Evolutionary conservation across 2,329 filamentous ascomycete species (phyloP), one percentile per base, ranked within the genome.

Genomic region (Arthroderma sp.): DNA sequence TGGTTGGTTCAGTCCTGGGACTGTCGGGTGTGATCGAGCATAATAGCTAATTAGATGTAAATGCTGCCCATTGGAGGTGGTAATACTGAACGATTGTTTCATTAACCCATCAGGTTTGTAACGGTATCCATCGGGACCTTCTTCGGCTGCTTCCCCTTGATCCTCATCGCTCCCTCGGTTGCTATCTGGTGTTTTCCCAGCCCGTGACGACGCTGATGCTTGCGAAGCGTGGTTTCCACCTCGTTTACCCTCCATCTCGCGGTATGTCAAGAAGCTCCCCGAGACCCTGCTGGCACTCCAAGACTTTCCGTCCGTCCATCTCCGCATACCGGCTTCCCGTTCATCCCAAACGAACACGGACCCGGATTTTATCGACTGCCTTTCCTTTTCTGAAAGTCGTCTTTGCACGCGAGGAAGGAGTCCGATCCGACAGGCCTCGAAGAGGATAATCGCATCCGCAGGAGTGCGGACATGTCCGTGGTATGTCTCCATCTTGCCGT

Each of bases 261-360:
- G 77, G 60, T 98, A 98, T 5, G 91, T 96, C 48, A 98, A 67
- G 63, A 98, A 98, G 68, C 91, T 96, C 42, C 91, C 91, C 0
- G 89, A 96, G 0, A 98, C 91, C 50, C 91, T 79, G 67, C 89
- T 96, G 31, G 91, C 91, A 59, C 89, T 96, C 91, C 91, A 98
- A 32, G 89, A 96, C 65, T 98, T 98, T 46, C 91, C 91, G 57
- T 98, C 91, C 0, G 91, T 98, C 91, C 91, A 98, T 64, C 91
- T 75, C 58, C 91, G 77, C 91, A 98, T 98, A 53, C 91, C 91
- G 7, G 91, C 91, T 70, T 98, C 91, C 55, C 89, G 75, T 71
- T 98, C 91, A 64, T 98, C 91, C 91, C 91, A 98, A n/a, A 98
- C 91, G 58, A 96, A 98, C 3, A 98, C 89, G 0, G 91, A 98